Evolutionary conservation across 2,329 filamentous ascomycete genomes (phyloP), one percentile per base, ranked within the genome.

Genomic region (Pestalotiopsis sp.): DNA sequence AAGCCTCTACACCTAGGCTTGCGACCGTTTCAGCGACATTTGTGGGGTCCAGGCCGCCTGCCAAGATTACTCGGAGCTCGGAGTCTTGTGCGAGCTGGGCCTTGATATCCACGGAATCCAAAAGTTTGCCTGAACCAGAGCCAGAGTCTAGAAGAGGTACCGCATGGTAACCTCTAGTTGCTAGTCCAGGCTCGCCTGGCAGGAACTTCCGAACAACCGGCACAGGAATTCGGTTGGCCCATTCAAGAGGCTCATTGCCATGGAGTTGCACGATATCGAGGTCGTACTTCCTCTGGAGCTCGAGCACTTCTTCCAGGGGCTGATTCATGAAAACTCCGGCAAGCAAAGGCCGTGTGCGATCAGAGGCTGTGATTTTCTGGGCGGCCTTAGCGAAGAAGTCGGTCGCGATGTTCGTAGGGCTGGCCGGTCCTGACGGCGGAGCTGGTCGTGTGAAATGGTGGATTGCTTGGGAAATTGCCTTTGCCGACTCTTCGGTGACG

Each of bases 311-410:
- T 45, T 89, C 88, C 11, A 99, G 85, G 0, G 95, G 90, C 77
- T 98, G 95, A 78, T 98, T 93, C 75, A 93, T 92, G 83, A 99
- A 99, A 2, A 99, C 95, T 68, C 96, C 96, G 4, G 97, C 96
- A 0, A 99, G 86, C 2, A 96, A 86, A 0, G 95, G 91, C 11
- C 92, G 82, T 14, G 88, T 77, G 78, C 84, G 71, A 39, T 66
- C 70, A 14, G 64, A 67, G 0, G 71, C 77, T 77, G 86, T 80
- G 4, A 91, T 79, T 68, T 83, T 82, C 39, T 80, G 77, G 27
- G 79, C 73, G n/a, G 85, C 82, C 65, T 83, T 80, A n/a, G 80
- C 87, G 78, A 97, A 98, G 81, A 91, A 97, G 77, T 95, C 93
- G 9, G 83, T 86, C 3, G 86, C 85, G 4, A 76, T 72, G 11